Conservation (phyloP, 768 basidiomycete genomes). For the Naganishia vishniacii region DNA sequence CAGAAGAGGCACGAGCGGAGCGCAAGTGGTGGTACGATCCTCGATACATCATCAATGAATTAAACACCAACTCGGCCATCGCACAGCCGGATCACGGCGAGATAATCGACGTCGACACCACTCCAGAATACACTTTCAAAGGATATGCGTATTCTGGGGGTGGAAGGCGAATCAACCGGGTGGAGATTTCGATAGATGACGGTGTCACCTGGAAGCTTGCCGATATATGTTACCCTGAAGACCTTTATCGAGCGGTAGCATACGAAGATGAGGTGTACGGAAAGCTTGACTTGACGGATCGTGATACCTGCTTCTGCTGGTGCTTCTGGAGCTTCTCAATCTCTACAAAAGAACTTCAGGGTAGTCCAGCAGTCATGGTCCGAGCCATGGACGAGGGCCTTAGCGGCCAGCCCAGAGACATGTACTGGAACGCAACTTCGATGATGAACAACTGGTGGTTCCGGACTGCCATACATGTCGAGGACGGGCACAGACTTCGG, state of each 20-base stretch:
- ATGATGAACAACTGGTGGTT: conserved; percentile 66
- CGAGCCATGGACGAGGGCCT: conserved; percentile 58
- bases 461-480: conserved; percentile 54
- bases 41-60: conserved; percentile 53
- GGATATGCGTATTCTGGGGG: conserved; percentile 65
- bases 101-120: conserved; percentile 27
- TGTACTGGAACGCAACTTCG: conserved; percentile 59
- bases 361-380: conserved; percentile 52
- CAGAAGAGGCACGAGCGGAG: conserved; percentile 56
- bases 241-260: conserved; percentile 52
- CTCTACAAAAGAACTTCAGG: conserved; percentile 46
- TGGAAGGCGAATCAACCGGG: conserved; percentile 57
- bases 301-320: conserved; percentile 61
- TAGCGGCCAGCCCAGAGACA: conserved; percentile 55
- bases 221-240: conserved; percentile 55
- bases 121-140: conserved; percentile 50
- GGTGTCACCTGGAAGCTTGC: conserved; percentile 55
- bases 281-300: conserved; percentile 53
- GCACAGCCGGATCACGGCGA: conserved; percentile 59
- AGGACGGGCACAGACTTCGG: conserved; percentile 42
- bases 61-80: conserved; percentile 61
- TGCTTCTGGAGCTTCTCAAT: conserved; percentile 57
- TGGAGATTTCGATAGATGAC: conserved; percentile 59
- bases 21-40: conserved; percentile 51
- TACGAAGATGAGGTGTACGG: conserved; percentile 54